Conservation (phyloP, 2,329 filamentous ascomycete genomes). For the Ceratocystis cacaofunesta region DNA sequence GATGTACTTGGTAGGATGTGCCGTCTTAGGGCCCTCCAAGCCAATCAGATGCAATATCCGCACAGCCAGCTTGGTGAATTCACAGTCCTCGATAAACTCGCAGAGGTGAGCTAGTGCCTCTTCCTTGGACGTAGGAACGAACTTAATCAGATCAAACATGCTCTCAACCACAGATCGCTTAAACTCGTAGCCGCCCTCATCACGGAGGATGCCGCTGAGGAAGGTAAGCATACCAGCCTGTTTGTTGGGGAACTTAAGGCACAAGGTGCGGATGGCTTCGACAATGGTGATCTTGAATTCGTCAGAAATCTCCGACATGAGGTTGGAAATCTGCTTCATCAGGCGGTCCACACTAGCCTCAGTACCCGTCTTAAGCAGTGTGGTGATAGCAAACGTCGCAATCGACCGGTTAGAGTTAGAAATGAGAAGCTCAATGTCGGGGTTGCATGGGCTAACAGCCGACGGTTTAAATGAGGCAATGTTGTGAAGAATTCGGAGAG, state of each 20-base stretch:
- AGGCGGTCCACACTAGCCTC: slow-evolving; percentile 91
- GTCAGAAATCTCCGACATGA: slow-evolving; percentile 98
- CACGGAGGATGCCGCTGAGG: slow-evolving; percentile 87
- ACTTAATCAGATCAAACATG: slow-evolving; percentile 99
- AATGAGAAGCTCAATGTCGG: slow-evolving; percentile 91
- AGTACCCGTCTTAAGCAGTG: slow-evolving; percentile 93
- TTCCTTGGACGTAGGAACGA: slow-evolving; percentile 75
- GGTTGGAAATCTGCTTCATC: slow-evolving; percentile 96
- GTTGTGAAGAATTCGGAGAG: slow-evolving; percentile 88
- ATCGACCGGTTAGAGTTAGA: slow-evolving; percentile 95
- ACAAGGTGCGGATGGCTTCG: slow-evolving; percentile 89
- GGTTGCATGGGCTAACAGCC: slow-evolving; percentile 85
- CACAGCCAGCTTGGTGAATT: slow-evolving; percentile 95
- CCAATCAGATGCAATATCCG: slow-evolving; percentile 89
- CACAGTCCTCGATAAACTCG: slow-evolving; percentile 98
- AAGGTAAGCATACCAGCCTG: slow-evolving; percentile 96
- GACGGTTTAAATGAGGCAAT: slow-evolving; percentile 94
- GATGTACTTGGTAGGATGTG: slow-evolving; percentile 95
- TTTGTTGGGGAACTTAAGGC: slow-evolving; percentile 94
- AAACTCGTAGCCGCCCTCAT: slow-evolving; percentile 96
- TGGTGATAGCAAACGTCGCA: slow-evolving; percentile 95
- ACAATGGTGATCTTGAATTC: slow-evolving; percentile 99
- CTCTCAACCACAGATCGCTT: slow-evolving; percentile 95
- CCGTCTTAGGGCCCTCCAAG: slow-evolving; percentile 85
- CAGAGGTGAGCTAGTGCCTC: slow-evolving; percentile 85